Conservation (phyloP, 352 stramenopile genomes). For the Stephanocyclus meneghinianus region DNA sequence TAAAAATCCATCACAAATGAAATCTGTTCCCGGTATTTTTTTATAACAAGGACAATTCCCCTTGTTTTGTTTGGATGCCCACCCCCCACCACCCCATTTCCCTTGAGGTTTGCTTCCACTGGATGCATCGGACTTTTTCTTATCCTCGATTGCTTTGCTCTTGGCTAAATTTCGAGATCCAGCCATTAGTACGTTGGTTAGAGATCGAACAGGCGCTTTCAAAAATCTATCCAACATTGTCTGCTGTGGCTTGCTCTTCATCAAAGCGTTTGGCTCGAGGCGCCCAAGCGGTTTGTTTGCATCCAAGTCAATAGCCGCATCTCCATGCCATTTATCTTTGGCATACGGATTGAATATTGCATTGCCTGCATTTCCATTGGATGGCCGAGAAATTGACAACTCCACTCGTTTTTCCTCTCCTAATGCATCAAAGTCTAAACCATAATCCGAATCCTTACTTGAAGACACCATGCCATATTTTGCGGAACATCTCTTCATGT, state of each 20-base stretch:
- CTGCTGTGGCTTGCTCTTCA: constrained; percentile 34
- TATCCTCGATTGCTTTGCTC: constrained; percentile 32
- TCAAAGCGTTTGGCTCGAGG: too few species aligned
- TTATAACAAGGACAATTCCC: constrained; percentile 74
- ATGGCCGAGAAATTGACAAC: background rate
- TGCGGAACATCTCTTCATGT: constrained; percentile 80
- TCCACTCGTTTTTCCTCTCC: background rate
- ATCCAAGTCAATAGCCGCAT: constrained; percentile 34
- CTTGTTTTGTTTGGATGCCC: constrained; percentile 23
- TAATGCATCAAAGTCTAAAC: constrained; percentile 29
- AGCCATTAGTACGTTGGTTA: constrained; percentile 71
- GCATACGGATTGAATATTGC: constrained; percentile 46
- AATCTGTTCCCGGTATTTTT: constrained; percentile 76
- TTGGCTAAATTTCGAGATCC: constrained; percentile 58
- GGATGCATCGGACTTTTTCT: constrained; percentile 19
- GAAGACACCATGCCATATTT: constrained; percentile 61
- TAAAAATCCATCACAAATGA: constrained; percentile 81
- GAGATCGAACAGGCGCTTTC: constrained; percentile 47
- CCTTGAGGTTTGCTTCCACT: background rate
- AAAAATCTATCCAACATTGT: constrained; percentile 50
- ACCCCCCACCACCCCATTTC: constrained; percentile 4
- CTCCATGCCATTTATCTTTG: constrained; percentile 57
- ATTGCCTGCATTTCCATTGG: background rate
- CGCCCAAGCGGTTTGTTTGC: constrained; percentile 6
- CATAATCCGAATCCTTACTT: constrained; percentile 37